Conservation (phyloP, 2,329 filamentous ascomycete genomes). For the Metarhizium robertsii region DNA sequence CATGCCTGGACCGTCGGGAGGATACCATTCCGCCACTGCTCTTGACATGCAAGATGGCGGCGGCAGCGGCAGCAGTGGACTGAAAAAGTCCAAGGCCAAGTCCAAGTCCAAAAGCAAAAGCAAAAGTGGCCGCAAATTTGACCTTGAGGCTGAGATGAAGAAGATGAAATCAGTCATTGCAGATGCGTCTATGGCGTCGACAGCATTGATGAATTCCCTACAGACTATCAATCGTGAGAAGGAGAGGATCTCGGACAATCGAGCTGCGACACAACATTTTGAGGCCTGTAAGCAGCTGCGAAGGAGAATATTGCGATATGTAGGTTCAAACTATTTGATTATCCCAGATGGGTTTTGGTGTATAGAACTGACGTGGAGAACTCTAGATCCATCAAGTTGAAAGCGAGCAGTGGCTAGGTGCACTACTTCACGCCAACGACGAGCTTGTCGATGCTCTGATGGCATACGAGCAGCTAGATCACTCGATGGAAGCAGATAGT, state of each 20-base stretch:
- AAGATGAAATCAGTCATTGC: slow-evolving; percentile 84
- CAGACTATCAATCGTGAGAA: slow-evolving; percentile 85
- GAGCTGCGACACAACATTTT: slow-evolving; percentile 64
- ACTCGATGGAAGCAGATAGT: slow-evolving; percentile 67
- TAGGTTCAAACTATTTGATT: slow-evolving; percentile 18
- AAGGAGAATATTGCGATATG: slow-evolving; percentile 76
- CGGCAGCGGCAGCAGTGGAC: background rate
- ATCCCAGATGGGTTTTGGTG: background rate
- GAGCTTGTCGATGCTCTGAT: slow-evolving; percentile 90
- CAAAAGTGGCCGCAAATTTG: slow-evolving; percentile 60
- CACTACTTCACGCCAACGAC: slow-evolving; percentile 87
- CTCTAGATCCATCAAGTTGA: slow-evolving; percentile 76
- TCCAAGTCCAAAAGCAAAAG: slow-evolving; percentile 30
- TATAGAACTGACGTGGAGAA: background rate
- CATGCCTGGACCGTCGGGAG: slow-evolving; percentile 11
- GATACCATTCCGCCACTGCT: background rate
- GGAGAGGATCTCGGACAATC: slow-evolving; percentile 80
- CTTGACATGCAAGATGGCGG: background rate
- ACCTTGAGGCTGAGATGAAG: slow-evolving; percentile 78
- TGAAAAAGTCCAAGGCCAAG: slow-evolving; percentile 46
- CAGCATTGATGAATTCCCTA: slow-evolving; percentile 77
- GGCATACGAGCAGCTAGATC: slow-evolving; percentile 89
- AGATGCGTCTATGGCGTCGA: slow-evolving; percentile 81
- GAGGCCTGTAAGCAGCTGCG: slow-evolving; percentile 80
- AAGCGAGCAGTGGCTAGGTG: slow-evolving; percentile 83